A percentile compares a stretch with the other conserved stretches of the same genome.
Evolutionary conservation across 2,329 filamentous ascomycete genomes (phyloP).

Genomic region (Aspergillus fructus): DNA sequence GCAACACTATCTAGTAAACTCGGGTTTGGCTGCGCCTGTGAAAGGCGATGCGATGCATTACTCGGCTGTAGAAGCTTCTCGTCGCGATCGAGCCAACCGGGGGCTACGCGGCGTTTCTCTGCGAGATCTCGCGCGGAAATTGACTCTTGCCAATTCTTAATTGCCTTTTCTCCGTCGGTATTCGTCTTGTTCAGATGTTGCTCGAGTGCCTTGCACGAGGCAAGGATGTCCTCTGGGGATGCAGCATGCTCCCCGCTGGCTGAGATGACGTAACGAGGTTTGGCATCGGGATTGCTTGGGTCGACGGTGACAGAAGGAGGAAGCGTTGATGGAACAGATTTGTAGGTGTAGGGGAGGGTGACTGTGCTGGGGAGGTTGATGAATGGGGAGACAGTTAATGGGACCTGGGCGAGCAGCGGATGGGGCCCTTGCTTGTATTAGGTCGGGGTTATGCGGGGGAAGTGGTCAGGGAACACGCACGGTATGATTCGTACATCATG

Average conservation of each 20-base stretch:
- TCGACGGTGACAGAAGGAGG: slow-evolving; percentile 68
- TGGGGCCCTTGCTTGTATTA: slow-evolving; percentile 65
- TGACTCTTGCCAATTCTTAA: slow-evolving; percentile 68
- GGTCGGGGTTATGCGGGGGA: background rate
- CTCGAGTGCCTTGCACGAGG: slow-evolving; percentile 75
- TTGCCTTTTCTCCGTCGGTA: slow-evolving; percentile 63
- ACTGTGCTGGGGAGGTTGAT: slow-evolving; percentile 84
- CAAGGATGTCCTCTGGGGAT: slow-evolving; percentile 81
- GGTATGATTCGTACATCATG: slow-evolving; percentile 47
- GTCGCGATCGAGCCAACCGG: slow-evolving; percentile 64
- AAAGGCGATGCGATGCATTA: slow-evolving; percentile 14
- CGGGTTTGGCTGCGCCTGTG: slow-evolving; percentile 15
- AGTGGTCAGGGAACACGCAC: slow-evolving; percentile 28
- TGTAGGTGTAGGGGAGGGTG: slow-evolving; percentile 94
- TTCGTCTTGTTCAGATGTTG: slow-evolving; percentile 70
- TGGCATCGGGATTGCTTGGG: slow-evolving; percentile 39
- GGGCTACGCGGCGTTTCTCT: slow-evolving; percentile 63
- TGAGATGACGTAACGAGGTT: slow-evolving; percentile 74
- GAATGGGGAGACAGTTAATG: slow-evolving; percentile 91
- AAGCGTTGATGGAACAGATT: slow-evolving; percentile 80
- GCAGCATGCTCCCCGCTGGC: slow-evolving; percentile 77
- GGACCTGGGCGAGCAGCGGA: slow-evolving; percentile 85
- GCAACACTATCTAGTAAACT: slow-evolving; percentile 42
- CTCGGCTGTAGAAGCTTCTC: slow-evolving; percentile 59
- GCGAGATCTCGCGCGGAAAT: slow-evolving; percentile 59